Conservation (phyloP, 2,329 filamentous ascomycete genomes). For the Aureobasidium sp. region DNA sequence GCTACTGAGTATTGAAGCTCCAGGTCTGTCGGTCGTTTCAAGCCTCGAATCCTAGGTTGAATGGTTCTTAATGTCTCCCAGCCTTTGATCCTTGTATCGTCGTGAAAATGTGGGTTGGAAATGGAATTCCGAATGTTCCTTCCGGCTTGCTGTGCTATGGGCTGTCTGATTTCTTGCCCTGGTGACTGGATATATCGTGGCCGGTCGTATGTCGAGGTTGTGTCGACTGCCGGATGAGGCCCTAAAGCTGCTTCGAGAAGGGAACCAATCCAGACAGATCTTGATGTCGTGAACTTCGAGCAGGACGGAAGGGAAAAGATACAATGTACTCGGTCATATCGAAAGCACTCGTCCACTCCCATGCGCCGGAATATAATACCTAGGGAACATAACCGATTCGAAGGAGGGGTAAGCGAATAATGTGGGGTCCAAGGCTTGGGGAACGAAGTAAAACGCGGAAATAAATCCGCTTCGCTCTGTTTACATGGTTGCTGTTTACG, state of each 20-base stretch:
- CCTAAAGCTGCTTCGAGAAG: neutral
- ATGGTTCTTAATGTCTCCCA: neutral
- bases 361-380: neutral
- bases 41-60: neutral
- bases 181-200: neutral
- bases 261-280: neutral
- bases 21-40: too few relatives aligned
- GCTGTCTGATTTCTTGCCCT: neutral
- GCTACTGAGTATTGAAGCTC: neutral
- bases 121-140: neutral
- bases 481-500: neutral
- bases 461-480: neutral
- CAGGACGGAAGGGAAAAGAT: neutral
- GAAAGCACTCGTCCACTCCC: neutral
- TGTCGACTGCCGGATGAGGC: neutral
- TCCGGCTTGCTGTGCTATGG: neutral
- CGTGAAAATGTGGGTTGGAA: neutral
- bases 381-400: neutral
- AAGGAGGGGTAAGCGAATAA: constrained; percentile 1
- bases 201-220: neutral
- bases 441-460: neutral
- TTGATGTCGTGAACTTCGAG: neutral
- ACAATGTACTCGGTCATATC: neutral
- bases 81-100: neutral
- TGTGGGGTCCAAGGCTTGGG: neutral